Percentiles rank a stretch among this genome's conserved stretches.
phyloP scores from a whole-genome alignment of 495 filamentous ascomycete species.

The Penicillium daleae region DNA sequence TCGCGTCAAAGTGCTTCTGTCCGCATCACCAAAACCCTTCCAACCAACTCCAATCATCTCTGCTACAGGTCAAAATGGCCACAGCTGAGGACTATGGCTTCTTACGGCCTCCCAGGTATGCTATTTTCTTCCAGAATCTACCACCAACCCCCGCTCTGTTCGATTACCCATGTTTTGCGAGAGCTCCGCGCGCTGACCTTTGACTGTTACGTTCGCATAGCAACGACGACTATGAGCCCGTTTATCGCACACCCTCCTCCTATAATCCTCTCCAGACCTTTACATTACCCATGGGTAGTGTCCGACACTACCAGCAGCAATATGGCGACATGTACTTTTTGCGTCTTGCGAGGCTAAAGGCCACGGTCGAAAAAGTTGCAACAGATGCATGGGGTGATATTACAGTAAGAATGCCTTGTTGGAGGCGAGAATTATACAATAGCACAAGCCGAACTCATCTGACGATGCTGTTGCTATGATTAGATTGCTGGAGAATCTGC shows the following conservation, averaged over 20 bases:
- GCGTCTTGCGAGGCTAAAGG: constrained; percentile 85
- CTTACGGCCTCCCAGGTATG: constrained; percentile 44
- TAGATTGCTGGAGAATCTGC: constrained; percentile 79
- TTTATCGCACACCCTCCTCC: constrained; percentile 57
- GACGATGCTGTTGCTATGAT: neutral
- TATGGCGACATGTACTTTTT: constrained; percentile 97
- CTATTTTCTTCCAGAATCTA: neutral
- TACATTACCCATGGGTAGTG: constrained; percentile 64
- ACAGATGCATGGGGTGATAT: constrained; percentile 75
- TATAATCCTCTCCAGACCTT: constrained; percentile 81
- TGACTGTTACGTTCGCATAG: constrained; percentile 25
- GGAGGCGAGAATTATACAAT: neutral
- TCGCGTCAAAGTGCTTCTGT: constrained; percentile 24
- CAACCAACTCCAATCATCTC: constrained; percentile 10
- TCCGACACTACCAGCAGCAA: constrained; percentile 88
- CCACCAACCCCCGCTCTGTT: neutral
- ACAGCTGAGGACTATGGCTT: constrained; percentile 37
- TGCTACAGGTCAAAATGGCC: constrained; percentile 29
- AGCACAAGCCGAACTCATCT: neutral
- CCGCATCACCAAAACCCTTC: constrained; percentile 15
- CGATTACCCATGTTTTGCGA: neutral
- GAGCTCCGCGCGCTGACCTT: constrained; percentile 26
- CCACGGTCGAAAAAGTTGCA: constrained; percentile 75
- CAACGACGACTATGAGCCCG: constrained; percentile 43
- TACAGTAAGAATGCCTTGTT: constrained; percentile 45